phyloP scores from a whole-genome alignment of 108 stramenopile genomes.

The Licmophora abbreviata region DNA sequence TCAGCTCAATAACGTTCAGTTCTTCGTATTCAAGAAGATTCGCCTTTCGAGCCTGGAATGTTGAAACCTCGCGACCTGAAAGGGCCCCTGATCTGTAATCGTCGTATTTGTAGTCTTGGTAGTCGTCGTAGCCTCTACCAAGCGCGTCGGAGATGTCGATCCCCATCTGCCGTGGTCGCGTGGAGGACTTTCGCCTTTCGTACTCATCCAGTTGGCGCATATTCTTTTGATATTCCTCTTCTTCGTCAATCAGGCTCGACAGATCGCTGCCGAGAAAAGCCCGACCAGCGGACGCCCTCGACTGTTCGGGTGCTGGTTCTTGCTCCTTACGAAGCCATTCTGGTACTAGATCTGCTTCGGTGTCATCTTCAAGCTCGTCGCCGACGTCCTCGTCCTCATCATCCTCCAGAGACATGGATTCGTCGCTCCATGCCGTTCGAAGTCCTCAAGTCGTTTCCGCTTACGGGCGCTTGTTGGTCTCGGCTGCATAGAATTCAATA shows the following conservation, averaged over 20 bases:
- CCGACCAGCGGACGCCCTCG: neutral
- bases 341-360: neutral
- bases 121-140: slow-evolving; percentile 22
- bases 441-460: slow-evolving; percentile 10
- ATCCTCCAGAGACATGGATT: slow-evolving; percentile 5
- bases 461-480: slow-evolving; percentile 16
- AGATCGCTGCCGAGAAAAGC: neutral
- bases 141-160: slow-evolving; percentile 15
- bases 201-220: slow-evolving; percentile 33
- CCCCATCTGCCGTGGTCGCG: slow-evolving; percentile 19
- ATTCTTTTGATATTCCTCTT: slow-evolving; percentile 34
- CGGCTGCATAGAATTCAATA: slow-evolving; percentile 15
- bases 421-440: slow-evolving; percentile 28
- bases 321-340: neutral
- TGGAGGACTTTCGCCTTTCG: slow-evolving; percentile 22
- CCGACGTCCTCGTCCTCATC: slow-evolving; percentile 14
- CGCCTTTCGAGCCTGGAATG: slow-evolving; percentile 48
- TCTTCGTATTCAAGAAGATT: slow-evolving; percentile 54
- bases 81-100: slow-evolving; percentile 6
- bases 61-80: slow-evolving; percentile 7
- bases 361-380: slow-evolving; percentile 10
- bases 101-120: slow-evolving; percentile 26
- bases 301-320: neutral
- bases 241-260: slow-evolving; percentile 13
- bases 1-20: slow-evolving; percentile 47